phyloP scores from a whole-genome alignment of 78 protist genomes.

The Speleostelium caveatum region DNA sequence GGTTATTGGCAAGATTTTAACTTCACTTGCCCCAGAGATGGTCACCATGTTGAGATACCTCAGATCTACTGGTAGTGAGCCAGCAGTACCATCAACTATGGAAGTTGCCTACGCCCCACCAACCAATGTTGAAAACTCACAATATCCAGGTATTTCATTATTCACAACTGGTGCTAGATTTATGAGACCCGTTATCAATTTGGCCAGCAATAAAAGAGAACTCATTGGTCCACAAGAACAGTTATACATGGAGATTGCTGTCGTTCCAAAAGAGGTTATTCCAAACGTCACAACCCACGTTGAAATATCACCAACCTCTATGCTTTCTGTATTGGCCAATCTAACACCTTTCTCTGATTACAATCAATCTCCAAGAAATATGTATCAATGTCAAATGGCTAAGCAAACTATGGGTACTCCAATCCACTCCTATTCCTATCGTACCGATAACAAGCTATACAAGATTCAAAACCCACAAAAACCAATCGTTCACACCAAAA shows the following conservation, averaged over 20 bases:
- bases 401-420: slow-evolving; percentile 99
- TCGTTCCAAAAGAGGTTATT: slow-evolving; percentile 65
- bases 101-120: slow-evolving; percentile 75
- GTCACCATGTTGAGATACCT: slow-evolving; percentile 50
- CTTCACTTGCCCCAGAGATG: slow-evolving; percentile 6
- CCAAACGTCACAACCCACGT: slow-evolving; percentile 82
- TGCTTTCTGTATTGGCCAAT: slow-evolving; percentile 94
- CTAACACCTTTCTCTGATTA: slow-evolving; percentile 98
- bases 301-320: slow-evolving; percentile 89
- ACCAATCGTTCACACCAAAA: slow-evolving; percentile 54
- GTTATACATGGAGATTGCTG: slow-evolving; percentile 93
- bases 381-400: slow-evolving; percentile 98
- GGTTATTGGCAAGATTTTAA: slow-evolving; percentile 45
- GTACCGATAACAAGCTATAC: slow-evolving; percentile 98
- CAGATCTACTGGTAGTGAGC: slow-evolving; percentile 47
- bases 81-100: slow-evolving; percentile 34
- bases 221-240: slow-evolving; percentile 97
- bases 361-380: slow-evolving; percentile 99
- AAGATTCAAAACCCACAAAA: slow-evolving; percentile 91
- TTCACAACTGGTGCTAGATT: slow-evolving; percentile 89
- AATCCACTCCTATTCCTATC: slow-evolving; percentile 76
- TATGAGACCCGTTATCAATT: slow-evolving; percentile 94
- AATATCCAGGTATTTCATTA: slow-evolving; percentile 86
- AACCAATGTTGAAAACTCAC: slow-evolving; percentile 6
- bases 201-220: slow-evolving; percentile 78